Conservation (phyloP, 2,329 filamentous ascomycete species). For the Chaetomium sp. region DNA sequence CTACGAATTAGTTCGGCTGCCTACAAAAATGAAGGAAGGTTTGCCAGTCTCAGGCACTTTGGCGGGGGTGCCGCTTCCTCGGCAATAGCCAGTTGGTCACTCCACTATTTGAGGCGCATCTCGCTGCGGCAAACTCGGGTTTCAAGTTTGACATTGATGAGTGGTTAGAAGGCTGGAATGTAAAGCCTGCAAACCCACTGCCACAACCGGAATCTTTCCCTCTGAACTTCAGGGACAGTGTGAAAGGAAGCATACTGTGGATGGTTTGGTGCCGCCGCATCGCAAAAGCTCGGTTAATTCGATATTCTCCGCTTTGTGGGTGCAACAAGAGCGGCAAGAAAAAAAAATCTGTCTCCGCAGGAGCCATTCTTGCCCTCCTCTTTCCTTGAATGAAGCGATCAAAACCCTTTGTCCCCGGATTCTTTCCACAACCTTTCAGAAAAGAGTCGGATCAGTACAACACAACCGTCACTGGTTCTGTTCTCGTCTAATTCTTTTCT, state of each 20-base stretch:
- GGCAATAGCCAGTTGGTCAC: neutral
- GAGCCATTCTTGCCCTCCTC: conserved; percentile 31
- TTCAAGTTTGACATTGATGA: neutral
- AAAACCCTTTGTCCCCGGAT: conserved; percentile 34
- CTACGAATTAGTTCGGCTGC: no score
- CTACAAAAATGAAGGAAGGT: no score
- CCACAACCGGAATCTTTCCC: neutral
- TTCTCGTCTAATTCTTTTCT: conserved; percentile 57
- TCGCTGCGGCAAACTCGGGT: neutral
- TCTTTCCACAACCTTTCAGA: conserved; percentile 48
- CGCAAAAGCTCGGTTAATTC: conserved; percentile 20
- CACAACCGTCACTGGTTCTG: conserved; percentile 59
- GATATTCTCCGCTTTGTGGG: conserved; percentile 27
- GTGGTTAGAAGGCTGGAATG: neutral
- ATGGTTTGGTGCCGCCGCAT: neutral
- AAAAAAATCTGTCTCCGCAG: conserved; percentile 37
- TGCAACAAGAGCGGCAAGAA: conserved; percentile 9
- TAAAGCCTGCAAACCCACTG: neutral
- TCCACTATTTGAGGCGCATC: neutral
- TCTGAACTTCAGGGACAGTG: neutral
- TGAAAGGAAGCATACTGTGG: neutral
- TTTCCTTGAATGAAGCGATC: conserved; percentile 34
- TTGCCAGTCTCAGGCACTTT: neutral
- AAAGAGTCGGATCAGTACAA: conserved; percentile 56
- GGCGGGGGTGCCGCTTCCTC: neutral